Conservation (phyloP, 306 rosid species). For the Lablab purpureus region DNA sequence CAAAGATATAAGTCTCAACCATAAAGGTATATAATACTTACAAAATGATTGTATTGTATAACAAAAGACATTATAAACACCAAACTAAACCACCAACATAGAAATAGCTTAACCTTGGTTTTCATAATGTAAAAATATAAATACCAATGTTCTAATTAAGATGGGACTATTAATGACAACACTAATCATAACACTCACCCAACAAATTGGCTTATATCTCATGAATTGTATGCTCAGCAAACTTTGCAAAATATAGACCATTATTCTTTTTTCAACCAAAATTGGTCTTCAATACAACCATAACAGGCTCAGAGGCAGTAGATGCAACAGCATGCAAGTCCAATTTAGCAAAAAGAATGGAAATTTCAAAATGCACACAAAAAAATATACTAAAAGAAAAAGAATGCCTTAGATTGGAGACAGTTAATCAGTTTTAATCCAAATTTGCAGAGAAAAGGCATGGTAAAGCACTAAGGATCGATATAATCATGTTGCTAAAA, state of each 20-base stretch:
- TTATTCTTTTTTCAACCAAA: not conserved
- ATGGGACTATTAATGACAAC: slow-evolving; percentile 1
- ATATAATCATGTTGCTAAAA: too few species aligned
- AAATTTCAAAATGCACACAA: not conserved
- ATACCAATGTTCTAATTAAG: not conserved
- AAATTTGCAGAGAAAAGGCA: not conserved
- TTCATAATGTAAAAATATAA: slow-evolving; percentile 7
- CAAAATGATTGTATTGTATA: slow-evolving; percentile 6
- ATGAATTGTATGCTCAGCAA: not conserved
- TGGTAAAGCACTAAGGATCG: not conserved
- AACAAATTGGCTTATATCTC: not conserved
- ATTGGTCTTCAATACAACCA: not conserved
- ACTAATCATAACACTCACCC: not conserved
- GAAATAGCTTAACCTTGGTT: slow-evolving; percentile 2
- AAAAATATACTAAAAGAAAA: not conserved
- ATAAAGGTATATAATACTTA: slow-evolving; percentile 20
- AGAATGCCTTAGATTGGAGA: not conserved
- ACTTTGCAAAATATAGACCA: slow-evolving; percentile 6
- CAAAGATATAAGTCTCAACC: slow-evolving; percentile 5
- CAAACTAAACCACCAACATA: slow-evolving; percentile 7
- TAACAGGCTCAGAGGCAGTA: not conserved
- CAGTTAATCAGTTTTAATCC: not conserved
- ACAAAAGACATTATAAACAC: slow-evolving; percentile 3
- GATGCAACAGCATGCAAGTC: not conserved
- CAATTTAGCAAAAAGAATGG: not conserved